A percentile compares a stretch with the other conserved stretches of the same genome.
Conservation (phyloP, 2,329 filamentous ascomycete genomes). For the Penicillium sp. region DNA sequence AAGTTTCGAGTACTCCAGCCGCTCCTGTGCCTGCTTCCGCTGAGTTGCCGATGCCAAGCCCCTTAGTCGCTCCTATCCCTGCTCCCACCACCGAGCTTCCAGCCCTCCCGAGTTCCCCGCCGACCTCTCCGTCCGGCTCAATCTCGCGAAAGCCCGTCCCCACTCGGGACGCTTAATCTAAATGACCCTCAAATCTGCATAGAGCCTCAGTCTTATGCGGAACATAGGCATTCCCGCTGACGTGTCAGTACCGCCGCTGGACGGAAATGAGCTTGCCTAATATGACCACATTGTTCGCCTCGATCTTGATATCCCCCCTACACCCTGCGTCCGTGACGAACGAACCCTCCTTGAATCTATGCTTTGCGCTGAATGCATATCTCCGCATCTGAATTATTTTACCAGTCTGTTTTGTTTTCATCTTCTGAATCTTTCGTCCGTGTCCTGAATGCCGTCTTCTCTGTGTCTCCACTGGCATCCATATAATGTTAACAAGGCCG, state of each 20-base stretch:
- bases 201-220: not conserved
- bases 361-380: slow-evolving; percentile 3
- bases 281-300: slow-evolving; percentile 7
- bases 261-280: slow-evolving; percentile 17
- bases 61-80: slow-evolving; percentile 23
- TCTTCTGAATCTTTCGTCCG: slow-evolving; percentile 7
- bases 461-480: slow-evolving; percentile 1
- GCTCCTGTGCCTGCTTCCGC: not conserved
- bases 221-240: slow-evolving; percentile 8
- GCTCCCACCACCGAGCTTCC: slow-evolving; percentile 40
- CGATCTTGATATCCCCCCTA: slow-evolving; percentile 9
- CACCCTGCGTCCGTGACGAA: slow-evolving; percentile 21
- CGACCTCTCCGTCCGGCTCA: slow-evolving; percentile 34
- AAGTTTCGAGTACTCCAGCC: too few species aligned
- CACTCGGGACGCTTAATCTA: slow-evolving; percentile 42
- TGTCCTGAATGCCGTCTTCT: slow-evolving; percentile 2
- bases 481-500: slow-evolving; percentile 3
- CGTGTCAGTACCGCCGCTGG: slow-evolving; percentile 16
- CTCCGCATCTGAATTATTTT: not conserved
- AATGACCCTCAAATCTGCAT: slow-evolving; percentile 10
- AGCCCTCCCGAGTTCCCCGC: slow-evolving; percentile 44
- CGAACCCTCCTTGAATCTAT: slow-evolving; percentile 8
- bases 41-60: slow-evolving; percentile 26
- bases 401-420: not conserved
- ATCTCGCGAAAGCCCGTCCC: slow-evolving; percentile 58